Conservation (phyloP, 2,329 filamentous ascomycete species). For the Monosporascus sp. region DNA sequence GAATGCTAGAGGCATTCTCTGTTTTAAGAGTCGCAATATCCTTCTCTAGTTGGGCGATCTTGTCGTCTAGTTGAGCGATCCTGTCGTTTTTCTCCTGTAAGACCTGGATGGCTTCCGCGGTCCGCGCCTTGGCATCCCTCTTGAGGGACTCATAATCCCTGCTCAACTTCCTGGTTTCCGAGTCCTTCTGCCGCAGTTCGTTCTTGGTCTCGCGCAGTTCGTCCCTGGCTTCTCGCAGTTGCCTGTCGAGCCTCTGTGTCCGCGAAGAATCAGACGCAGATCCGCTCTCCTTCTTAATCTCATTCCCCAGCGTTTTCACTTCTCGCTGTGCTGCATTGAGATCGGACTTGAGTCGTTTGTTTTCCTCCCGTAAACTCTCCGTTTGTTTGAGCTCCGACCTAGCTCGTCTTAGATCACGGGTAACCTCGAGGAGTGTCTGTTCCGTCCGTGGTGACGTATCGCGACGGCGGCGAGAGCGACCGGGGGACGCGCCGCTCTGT, state of each 20-base stretch:
- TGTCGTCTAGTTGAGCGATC: constrained; percentile 51
- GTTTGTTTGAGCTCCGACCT: constrained; percentile 50
- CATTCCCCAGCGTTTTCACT: constrained; percentile 31
- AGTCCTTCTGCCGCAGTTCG: constrained; percentile 42
- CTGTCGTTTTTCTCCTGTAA: constrained; percentile 52
- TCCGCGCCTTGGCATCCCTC: constrained; percentile 46
- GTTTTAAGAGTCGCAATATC: constrained; percentile 44
- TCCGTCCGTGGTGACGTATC: constrained; percentile 46
- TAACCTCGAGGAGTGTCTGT: constrained; percentile 46
- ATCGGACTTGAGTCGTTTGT: constrained; percentile 46
- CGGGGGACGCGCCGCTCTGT: constrained; percentile 30
- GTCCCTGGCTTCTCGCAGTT: constrained; percentile 39
- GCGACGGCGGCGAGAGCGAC: constrained; percentile 27
- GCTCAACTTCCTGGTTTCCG: constrained; percentile 44
- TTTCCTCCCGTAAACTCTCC: constrained; percentile 46
- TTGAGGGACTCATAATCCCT: constrained; percentile 51
- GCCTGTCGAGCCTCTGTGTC: constrained; percentile 35
- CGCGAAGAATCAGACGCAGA: constrained; percentile 19
- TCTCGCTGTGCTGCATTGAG: constrained; percentile 44
- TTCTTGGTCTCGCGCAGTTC: constrained; percentile 41
- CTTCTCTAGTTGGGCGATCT: constrained; percentile 52
- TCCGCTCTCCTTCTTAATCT: constrained; percentile 26
- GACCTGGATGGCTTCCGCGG: constrained; percentile 52
- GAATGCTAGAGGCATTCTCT: constrained; percentile 10
- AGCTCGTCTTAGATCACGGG: constrained; percentile 50